phyloP scores from a whole-genome alignment of 2,329 filamentous ascomycete species.

The Aureobasidium musti region DNA sequence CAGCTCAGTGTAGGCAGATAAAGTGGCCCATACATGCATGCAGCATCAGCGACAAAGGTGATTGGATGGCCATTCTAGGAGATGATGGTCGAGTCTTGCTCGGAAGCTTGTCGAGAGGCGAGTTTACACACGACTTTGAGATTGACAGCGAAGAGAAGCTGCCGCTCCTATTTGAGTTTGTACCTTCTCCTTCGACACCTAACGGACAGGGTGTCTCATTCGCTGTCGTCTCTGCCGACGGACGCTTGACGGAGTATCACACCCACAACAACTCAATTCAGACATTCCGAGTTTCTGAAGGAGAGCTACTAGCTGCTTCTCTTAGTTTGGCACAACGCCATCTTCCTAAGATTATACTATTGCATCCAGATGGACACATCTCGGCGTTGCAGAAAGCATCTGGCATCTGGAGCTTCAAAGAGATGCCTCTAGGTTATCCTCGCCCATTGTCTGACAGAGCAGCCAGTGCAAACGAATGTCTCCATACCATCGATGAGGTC shows the following conservation, averaged over 20 bases:
- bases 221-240: conserved; percentile 65
- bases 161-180: conserved; percentile 66
- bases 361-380: conserved; percentile 14
- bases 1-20: conserved; percentile 32
- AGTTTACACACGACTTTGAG: conserved; percentile 58
- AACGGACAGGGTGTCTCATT: conserved; percentile 46
- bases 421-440: conserved; percentile 13
- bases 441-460: conserved; percentile 8
- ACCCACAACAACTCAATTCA: conserved; percentile 44
- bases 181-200: conserved; percentile 42
- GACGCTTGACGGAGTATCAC: conserved; percentile 61
- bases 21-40: conserved; percentile 53
- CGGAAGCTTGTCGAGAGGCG: conserved; percentile 62
- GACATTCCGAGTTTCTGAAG: conserved; percentile 33
- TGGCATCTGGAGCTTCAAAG: conserved; percentile 21
- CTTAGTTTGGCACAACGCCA: conserved; percentile 19
- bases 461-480: conserved; percentile 1
- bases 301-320: conserved; percentile 20
- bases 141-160: conserved; percentile 61
- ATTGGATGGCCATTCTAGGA: conserved; percentile 67
- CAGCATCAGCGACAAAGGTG: conserved; percentile 64
- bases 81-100: conserved; percentile 59
- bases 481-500: conserved; percentile 18
- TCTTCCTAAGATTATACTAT: conserved; percentile 16
- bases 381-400: conserved; percentile 24